Base-by-base conservation (phyloP, 2,329 filamentous ascomycete genomes). In the Berkeleyomyces rouxiae region DNA sequence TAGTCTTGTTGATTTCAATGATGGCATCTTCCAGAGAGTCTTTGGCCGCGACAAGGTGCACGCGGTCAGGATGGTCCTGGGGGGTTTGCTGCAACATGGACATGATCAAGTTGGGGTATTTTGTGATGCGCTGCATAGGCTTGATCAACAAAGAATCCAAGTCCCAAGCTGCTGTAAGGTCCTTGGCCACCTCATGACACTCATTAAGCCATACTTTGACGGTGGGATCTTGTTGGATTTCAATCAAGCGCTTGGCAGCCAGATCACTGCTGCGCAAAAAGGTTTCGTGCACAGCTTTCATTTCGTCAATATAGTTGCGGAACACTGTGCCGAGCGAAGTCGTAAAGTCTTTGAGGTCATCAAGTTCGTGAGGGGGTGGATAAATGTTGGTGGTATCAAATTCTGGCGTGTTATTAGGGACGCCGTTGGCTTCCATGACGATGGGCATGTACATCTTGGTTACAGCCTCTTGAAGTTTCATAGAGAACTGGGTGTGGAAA, bases 121-220 rank as follows among this genome's bases (percentile, higher is more conserved):
- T 96, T 42, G 92, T 85, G 66, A 97, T 86, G 58, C 93, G 84
- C 74, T 99, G 93, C 72, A 95, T 91, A 1, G 93, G 93, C 73
- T 99, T 99, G 70, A 99, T 92, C 23, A 99, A 81, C n/a, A 99
- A 78, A 0, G 93, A 95, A 72, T 96, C 91, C 65, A 99, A 74
- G 72, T 95, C 88, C 93, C 93, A 99, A 0, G 93, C 92, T 36
- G 85, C 84, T 0, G 93, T 99, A 66, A 99, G 80, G 71, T 96
- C 93, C 68, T 90, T 88, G 10, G 92, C 91, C 69, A 92, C 91
- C 68, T 90, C 85, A 69, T 93, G 90, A 73, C 93, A 99, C 72
- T 96, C 92, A 64, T 86, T 86, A 58, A 97, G 78, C 93, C 93
- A 99, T 59, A 95, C 86, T 78, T 75, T 85, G 71, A 78, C 86